Conservation (phyloP, 2,329 filamentous ascomycete species). For the Davidsoniella australis region DNA sequence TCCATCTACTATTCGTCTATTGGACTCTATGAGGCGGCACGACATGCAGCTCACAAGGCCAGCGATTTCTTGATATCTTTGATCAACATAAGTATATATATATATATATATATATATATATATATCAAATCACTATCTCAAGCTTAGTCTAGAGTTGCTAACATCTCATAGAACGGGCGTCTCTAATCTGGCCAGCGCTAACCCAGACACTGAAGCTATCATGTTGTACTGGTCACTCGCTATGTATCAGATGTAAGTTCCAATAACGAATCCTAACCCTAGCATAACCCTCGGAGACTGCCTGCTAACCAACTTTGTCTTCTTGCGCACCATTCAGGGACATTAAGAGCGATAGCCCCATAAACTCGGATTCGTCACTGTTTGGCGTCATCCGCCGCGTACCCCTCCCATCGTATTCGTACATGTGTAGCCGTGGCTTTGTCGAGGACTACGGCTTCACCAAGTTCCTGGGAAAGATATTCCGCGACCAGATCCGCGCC, state of each 20-base stretch:
- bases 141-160: neutral
- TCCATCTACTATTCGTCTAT: conserved; percentile 3
- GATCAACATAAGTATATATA: neutral
- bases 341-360: too few relatives aligned
- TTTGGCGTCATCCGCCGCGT: neutral
- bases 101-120: too few relatives aligned
- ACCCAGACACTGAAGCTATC: neutral
- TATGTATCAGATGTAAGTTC: conserved; percentile 8
- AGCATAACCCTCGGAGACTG: too few relatives aligned
- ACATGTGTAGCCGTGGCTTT: neutral
- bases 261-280: too few relatives aligned
- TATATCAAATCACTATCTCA: neutral
- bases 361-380: too few relatives aligned
- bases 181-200: neutral
- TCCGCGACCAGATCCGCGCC: conserved; percentile 5
- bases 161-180: neutral
- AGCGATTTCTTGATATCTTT: neutral
- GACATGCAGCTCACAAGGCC: neutral
- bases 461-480: neutral
- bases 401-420: neutral
- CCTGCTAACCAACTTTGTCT: neutral
- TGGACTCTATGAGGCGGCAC: neutral
- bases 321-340: too few relatives aligned
- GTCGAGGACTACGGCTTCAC: conserved; percentile 5
- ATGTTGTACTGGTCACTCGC: conserved; percentile 7